Evolutionary conservation across 495 filamentous ascomycete species (phyloP).

Genomic region (Trichodelitschia bisporula): DNA sequence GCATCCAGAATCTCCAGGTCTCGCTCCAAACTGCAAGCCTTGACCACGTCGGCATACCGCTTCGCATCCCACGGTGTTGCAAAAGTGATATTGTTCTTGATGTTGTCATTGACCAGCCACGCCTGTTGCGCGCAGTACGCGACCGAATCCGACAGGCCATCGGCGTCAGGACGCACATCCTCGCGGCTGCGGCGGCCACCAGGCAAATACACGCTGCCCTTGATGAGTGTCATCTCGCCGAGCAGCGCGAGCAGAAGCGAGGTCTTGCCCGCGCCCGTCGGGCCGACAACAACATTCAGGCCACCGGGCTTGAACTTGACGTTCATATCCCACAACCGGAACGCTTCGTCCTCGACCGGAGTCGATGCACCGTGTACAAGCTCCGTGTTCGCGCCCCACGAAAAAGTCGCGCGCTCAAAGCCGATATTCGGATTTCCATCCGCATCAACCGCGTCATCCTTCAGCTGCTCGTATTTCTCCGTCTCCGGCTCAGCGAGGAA

Average conservation of each 20-base stretch:
- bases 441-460: conserved; percentile 31
- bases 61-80: conserved; percentile 59
- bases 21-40: conserved; percentile 79
- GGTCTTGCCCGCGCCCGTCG: conserved; percentile 87
- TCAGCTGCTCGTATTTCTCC: conserved; percentile 79
- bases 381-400: conserved; percentile 65
- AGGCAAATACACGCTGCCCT: conserved; percentile 63
- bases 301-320: conserved; percentile 52
- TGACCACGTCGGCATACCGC: conserved; percentile 68
- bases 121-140: conserved; percentile 96
- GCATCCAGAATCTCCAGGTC: conserved; percentile 81
- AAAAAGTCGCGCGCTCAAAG: conserved; percentile 60
- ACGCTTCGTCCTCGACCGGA: conserved; percentile 32
- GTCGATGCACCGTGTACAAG: no score
- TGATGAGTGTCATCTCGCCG: conserved; percentile 80
- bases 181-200: conserved; percentile 51
- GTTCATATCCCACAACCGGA: conserved; percentile 62
- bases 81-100: conserved; percentile 92
- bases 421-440: conserved; percentile 44
- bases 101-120: conserved; percentile 90
- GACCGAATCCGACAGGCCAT: conserved; percentile 67
- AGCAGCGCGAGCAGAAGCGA: conserved; percentile 88
- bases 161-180: conserved; percentile 55
- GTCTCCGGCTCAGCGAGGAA: conserved; percentile 91
- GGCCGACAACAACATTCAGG: conserved; percentile 76